phyloP scores from a whole-genome alignment of 2,329 filamentous ascomycete genomes.

The Sclerotinia borealis region DNA sequence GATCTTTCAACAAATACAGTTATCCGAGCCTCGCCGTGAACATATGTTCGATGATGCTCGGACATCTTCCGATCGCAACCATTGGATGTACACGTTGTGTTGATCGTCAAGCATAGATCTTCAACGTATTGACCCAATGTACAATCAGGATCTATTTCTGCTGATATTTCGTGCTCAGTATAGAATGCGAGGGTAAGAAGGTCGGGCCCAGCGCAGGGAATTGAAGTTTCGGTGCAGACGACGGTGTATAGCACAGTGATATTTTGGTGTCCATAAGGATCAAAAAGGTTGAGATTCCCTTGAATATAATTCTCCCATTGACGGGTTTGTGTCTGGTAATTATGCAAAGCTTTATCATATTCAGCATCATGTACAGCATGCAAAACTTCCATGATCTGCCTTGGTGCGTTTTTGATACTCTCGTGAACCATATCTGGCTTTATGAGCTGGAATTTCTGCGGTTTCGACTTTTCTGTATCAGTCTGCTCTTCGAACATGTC shows the following conservation, averaged over 20 bases:
- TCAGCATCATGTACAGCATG: conserved; percentile 95
- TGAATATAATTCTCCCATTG: conserved; percentile 96
- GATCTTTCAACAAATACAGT: conserved; percentile 83
- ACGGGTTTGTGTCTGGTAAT: conserved; percentile 87
- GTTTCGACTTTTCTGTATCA: conserved; percentile 55
- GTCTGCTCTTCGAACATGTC: conserved; percentile 50
- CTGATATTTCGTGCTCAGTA: conserved; percentile 68
- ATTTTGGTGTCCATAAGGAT: conserved; percentile 92
- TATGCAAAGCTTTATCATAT: conserved; percentile 90
- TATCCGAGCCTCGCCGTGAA: conserved; percentile 90
- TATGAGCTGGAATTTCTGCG: conserved; percentile 80
- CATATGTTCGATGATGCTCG: conserved; percentile 93
- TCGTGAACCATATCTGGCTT: conserved; percentile 92
- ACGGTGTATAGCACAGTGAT: conserved; percentile 92
- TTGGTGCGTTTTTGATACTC: conserved; percentile 70
- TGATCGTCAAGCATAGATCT: conserved; percentile 72
- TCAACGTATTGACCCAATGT: conserved; percentile 94
- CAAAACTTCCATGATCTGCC: conserved; percentile 85
- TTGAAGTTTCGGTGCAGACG: conserved; percentile 88
- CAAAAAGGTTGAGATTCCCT: conserved; percentile 81
- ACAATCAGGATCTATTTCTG: conserved; percentile 72
- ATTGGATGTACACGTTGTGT: conserved; percentile 72
- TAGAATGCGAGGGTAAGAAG: conserved; percentile 91
- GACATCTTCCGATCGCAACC: conserved; percentile 84
- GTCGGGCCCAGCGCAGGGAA: conserved; percentile 86